Evolutionary conservation across 305 asterid genomes (phyloP), one percentile per base, ranked within the genome.

Genomic region (Rubia peregrina): DNA sequence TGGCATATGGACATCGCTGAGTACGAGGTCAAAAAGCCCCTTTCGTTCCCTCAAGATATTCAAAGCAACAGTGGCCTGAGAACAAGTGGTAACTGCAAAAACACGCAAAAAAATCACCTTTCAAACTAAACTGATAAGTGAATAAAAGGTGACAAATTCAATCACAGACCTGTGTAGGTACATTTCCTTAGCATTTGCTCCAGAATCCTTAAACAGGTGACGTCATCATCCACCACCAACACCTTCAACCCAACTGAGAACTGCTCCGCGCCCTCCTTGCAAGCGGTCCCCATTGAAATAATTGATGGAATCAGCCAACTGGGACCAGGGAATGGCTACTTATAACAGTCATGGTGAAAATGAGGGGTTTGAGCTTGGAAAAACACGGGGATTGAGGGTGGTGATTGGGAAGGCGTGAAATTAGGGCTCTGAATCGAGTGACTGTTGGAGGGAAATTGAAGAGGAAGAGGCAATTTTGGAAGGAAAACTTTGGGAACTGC

Each of bases 1-100:
- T 68, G 97, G 97, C 97, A 90, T 89, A 81, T 90, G 96, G 53
- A 90, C 97, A 77, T 90, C 97, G 73, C 94, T 90, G 76, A 89
- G 85, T 17, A 90, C 92, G 73, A 90, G 55, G 76, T 90, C 97
- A 62, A 83, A 90, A 73, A 78, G 80, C 75, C 86, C 92, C 80
- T 86, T 90, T 83, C 87, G 79, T 73, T 90, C 96, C 72, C 96
- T 83, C 75, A 90, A 77, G 71, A 89, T 77, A 72, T 80, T 78
- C 79, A 90, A 80, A 76, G 97, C 95, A 79, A 70, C 80, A 14
- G 82, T 75, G 71, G 97, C 96, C 78, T 83, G 85, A 24, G 92
- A 77, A 72, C 97, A 89, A 75, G 87, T 78, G 26, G 97, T 89
- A 69, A 89, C 97, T 89, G 88, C 88, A 82, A 80, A 73, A 80